Evolutionary conservation across 139 green algal genomes (phyloP).

Genomic region (Chlamydomonas applanata): DNA sequence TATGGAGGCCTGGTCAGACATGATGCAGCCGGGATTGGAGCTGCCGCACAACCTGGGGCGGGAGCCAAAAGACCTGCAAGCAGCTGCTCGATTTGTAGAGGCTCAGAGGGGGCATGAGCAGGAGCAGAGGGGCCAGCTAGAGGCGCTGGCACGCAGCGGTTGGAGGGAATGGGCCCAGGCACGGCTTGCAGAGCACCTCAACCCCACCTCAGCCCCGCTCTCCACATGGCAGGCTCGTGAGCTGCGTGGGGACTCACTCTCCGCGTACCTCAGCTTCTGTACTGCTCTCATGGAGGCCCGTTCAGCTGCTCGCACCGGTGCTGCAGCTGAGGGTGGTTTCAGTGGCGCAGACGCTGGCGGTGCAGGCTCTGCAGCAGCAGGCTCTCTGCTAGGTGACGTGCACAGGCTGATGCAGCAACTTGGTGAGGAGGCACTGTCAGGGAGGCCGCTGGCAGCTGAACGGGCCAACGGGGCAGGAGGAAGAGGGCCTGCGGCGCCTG

Average conservation of each 20-base stretch:
- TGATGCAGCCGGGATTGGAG: background rate
- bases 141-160: background rate
- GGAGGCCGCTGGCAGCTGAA: too few relatives aligned
- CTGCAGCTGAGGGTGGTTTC: background rate
- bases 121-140: too few relatives aligned
- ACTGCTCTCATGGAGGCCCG: background rate
- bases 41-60: background rate
- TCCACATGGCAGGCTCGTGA: background rate
- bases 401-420: too few relatives aligned
- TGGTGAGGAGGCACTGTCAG: too few relatives aligned
- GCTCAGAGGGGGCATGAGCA: background rate
- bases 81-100: background rate
- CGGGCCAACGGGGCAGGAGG: too few relatives aligned
- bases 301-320: background rate
- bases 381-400: too few relatives aligned
- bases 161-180: slow-evolving; percentile 2
- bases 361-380: too few relatives aligned
- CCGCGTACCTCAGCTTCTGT: background rate
- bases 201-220: background rate
- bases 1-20: slow-evolving; percentile 1
- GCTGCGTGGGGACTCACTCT: background rate
- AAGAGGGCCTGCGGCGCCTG: too few relatives aligned
- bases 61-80: background rate
- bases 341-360: too few relatives aligned
- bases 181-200: background rate